Conservation (phyloP, 305 asterid genomes). For the Fraxinus sp. region DNA sequence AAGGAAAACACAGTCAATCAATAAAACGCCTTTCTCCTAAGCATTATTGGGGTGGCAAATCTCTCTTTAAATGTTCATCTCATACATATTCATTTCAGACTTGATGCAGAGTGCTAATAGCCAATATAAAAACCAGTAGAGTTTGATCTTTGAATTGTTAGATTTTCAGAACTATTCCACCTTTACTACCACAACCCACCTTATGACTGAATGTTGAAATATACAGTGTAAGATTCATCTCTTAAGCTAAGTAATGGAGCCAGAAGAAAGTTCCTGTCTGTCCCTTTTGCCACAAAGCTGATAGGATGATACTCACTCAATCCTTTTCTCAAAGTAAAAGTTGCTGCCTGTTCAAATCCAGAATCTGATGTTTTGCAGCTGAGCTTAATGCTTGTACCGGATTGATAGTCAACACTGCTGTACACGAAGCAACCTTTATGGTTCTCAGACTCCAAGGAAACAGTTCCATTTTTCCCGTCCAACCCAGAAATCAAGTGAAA, state of each 20-base stretch:
- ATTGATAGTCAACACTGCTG: slow-evolving; percentile 27
- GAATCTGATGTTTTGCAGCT: slow-evolving; percentile 36
- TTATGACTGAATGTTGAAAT: slow-evolving; percentile 46
- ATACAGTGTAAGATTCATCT: slow-evolving; percentile 81
- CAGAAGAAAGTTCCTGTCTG: slow-evolving; percentile 49
- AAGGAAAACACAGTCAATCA: not conserved
- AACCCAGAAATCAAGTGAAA: slow-evolving; percentile 53
- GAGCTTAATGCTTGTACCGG: slow-evolving; percentile 33
- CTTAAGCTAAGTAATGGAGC: slow-evolving; percentile 60
- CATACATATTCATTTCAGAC: not conserved
- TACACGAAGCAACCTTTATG: slow-evolving; percentile 49
- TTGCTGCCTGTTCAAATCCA: slow-evolving; percentile 43
- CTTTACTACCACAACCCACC: not conserved
- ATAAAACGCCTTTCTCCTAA: not conserved
- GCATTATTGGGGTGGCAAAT: not conserved
- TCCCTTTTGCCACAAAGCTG: slow-evolving; percentile 76
- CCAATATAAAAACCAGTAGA: not conserved
- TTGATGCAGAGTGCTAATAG: not conserved
- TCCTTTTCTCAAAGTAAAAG: slow-evolving; percentile 51
- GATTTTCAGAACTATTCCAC: not conserved
- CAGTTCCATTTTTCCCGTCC: slow-evolving; percentile 39
- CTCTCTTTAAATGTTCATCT: not conserved
- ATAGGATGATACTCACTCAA: slow-evolving; percentile 59
- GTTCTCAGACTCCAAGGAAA: slow-evolving; percentile 56
- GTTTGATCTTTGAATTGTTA: not conserved